phyloP scores from a whole-genome alignment of 805 yeast species.

The Saccharomycopsis synnaedendra region DNA sequence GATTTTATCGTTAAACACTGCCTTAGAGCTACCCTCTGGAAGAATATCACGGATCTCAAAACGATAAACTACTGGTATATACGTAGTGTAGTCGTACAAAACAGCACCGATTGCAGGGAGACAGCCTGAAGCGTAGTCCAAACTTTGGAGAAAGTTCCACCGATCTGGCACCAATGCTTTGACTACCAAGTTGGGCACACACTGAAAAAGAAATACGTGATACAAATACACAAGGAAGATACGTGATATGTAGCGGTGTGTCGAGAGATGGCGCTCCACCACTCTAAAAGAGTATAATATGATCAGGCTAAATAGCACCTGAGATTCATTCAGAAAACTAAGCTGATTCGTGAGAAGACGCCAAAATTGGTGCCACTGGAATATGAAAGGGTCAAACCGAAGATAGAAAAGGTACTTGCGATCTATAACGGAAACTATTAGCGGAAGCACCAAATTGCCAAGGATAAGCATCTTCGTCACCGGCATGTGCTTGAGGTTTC shows the following conservation, averaged over 20 bases:
- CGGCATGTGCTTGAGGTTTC: constrained; percentile 18
- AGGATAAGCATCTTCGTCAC: constrained; percentile 21
- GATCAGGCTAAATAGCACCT: constrained; percentile 24
- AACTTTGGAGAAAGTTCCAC: constrained; percentile 9
- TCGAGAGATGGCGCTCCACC: constrained; percentile 26
- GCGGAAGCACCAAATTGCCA: constrained; percentile 19
- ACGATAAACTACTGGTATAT: constrained; percentile 26
- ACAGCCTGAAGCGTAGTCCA: constrained; percentile 20
- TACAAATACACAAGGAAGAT: constrained; percentile 7
- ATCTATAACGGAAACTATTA: constrained; percentile 23
- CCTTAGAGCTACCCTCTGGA: constrained; percentile 1
- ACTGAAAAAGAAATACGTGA: neutral
- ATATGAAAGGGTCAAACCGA: constrained; percentile 21
- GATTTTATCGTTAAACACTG: constrained; percentile 20
- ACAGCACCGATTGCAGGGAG: constrained; percentile 23
- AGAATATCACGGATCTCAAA: constrained; percentile 21
- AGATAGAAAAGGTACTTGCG: constrained; percentile 23
- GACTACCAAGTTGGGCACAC: constrained; percentile 1
- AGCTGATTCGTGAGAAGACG: constrained; percentile 10
- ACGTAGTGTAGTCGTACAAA: constrained; percentile 22
- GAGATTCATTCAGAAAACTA: constrained; percentile 17
- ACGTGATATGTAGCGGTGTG: constrained; percentile 21
- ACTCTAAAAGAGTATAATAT: constrained; percentile 25
- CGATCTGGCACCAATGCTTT: constrained; percentile 7
- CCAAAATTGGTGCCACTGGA: constrained; percentile 21